A percentile compares a stretch with the other conserved stretches of the same genome.
These are phyloP conservation scores for Trichoderma sp. DNA, from an alignment of 2,329 filamentous ascomycete species.

Conservation along the genomic window DNA sequence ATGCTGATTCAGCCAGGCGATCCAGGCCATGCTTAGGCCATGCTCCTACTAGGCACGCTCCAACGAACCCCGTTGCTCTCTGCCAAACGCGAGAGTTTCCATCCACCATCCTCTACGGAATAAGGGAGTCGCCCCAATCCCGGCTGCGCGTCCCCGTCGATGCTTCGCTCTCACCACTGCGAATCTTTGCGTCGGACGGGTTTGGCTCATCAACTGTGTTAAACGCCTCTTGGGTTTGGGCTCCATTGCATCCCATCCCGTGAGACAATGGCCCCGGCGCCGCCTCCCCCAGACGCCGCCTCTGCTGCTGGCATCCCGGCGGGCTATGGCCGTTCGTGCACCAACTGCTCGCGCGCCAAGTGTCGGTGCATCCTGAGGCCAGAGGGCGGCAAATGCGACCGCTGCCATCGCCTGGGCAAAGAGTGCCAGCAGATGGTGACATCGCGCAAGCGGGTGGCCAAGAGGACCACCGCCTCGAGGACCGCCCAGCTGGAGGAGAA, in stretches of 20 bases:
- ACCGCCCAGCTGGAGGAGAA: slow-evolving; percentile 50
- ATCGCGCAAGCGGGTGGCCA: slow-evolving; percentile 37
- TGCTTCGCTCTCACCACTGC: neutral
- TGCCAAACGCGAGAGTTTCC: neutral
- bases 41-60: neutral
- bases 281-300: slow-evolving; percentile 11
- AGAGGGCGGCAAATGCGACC: slow-evolving; percentile 36
- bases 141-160: slow-evolving; percentile 7
- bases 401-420: slow-evolving; percentile 47
- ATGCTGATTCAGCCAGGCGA: slow-evolving; percentile 9
- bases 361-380: slow-evolving; percentile 46
- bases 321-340: slow-evolving; percentile 45
- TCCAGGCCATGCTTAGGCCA: neutral
- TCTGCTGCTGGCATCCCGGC: slow-evolving; percentile 30
- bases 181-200: neutral
- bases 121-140: slow-evolving; percentile 13
- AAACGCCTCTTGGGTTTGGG: neutral
- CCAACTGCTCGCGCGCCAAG: slow-evolving; percentile 47
- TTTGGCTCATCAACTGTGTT: neutral
- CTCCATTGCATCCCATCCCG: neutral
- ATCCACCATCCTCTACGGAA: neutral
- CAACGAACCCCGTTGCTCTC: neutral
- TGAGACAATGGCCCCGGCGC: slow-evolving; percentile 15
- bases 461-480: slow-evolving; percentile 35
- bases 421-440: slow-evolving; percentile 45